Conservation (phyloP, 768 basidiomycete species). For the Pleurotus cornucopiae region DNA sequence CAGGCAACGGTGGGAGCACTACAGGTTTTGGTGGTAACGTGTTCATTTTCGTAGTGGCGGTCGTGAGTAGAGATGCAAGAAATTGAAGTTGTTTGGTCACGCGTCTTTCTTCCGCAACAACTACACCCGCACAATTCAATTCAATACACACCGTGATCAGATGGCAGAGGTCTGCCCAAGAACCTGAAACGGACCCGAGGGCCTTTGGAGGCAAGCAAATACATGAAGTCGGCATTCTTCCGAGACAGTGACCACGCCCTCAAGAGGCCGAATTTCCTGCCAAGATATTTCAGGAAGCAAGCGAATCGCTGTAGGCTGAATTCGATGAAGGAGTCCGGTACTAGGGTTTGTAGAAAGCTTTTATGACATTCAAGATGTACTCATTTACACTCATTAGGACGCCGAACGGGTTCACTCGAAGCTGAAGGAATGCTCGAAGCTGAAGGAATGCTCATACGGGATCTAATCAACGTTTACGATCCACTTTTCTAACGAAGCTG, state of each 20-base stretch:
- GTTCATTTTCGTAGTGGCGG: conserved; percentile 24
- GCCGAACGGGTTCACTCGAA: conserved; percentile 89
- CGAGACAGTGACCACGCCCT: conserved; percentile 68
- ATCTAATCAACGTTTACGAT: conserved; percentile 93
- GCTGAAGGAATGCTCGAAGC: conserved; percentile 77
- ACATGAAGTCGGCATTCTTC: conserved; percentile 81
- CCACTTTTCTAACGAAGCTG: conserved; percentile 68
- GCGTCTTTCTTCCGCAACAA: conserved; percentile 31
- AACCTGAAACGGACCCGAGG: conserved; percentile 84
- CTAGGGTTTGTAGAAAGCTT: conserved; percentile 58
- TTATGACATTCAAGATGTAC: conserved; percentile 6
- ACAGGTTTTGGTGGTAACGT: conserved; percentile 38
- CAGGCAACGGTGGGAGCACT: conserved; percentile 18
- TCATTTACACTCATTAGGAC: conserved; percentile 66
- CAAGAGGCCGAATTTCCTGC: not conserved
- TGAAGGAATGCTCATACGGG: conserved; percentile 67
- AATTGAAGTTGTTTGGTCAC: conserved; percentile 2
- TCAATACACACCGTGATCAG: conserved; percentile 47
- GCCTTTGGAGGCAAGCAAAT: conserved; percentile 93
- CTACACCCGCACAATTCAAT: conserved; percentile 47
- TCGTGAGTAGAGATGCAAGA: not conserved
- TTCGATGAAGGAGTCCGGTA: conserved; percentile 82
- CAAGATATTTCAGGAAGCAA: conserved; percentile 63
- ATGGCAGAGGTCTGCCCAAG: conserved; percentile 63
- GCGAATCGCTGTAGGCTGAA: conserved; percentile 96